Base-by-base conservation (phyloP, 306 rosid genomes). In the Lupinus albus region DNA sequence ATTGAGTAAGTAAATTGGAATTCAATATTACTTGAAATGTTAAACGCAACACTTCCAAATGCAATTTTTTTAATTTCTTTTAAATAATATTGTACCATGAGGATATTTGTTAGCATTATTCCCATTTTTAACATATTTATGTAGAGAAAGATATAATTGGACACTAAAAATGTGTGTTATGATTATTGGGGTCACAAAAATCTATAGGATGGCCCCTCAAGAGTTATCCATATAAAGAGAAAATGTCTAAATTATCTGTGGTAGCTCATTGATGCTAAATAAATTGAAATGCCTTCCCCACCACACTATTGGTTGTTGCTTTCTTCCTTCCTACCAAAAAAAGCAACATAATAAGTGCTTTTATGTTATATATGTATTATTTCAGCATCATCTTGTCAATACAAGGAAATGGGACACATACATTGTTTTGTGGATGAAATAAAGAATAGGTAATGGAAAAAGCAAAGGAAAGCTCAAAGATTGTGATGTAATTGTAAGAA, bases 341-440 rank as follows among this genome's bases (percentile, higher is more conserved):
- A 76, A 51, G 80, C 58, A 68, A 68, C 70, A 50, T 28, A 57
- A 49, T 75, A 49, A 67, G 41, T 67, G 68, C 30, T 50, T 18
- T 9, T 18, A 48, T 30, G 28, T 46, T 33, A 13, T 20, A 61
- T 36, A 73, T 64, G 55, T 64, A 64, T 64, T 64, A 41, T 45
- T 33, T 25, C 30, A 32, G 8, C 41, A 45, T 6, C 12, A 50
- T 54, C 30, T 64, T 73, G 33, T 41, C 3, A 12, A 14, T 52
- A 53, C 49, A 42, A 44, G 65, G 50, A 73, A 63, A 33, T 73
- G 39, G 76, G 56, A 52, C 64, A 38, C 47, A 25, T 52, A 25
- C 35, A 41, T 58, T 49, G 25, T 35, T 48, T 18, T 60, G 8
- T 18, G 44, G 35, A 25, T 52, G 56, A 54, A 41, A 42, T 64